phyloP scores from a whole-genome alignment of 2,329 filamentous ascomycete species.

The Aspergillus tamarii region DNA sequence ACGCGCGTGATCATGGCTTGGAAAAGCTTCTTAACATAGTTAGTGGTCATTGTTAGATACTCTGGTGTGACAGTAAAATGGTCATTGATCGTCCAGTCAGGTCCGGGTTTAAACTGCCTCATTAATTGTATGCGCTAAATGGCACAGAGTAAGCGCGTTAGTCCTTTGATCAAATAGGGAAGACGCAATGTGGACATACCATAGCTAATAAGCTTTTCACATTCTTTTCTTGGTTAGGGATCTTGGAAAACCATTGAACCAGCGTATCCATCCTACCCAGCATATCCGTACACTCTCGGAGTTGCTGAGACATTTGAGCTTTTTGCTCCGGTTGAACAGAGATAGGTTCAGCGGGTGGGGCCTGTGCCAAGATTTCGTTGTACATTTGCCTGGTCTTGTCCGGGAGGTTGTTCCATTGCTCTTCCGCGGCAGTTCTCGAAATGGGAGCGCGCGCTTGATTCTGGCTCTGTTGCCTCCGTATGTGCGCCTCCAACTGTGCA shows the following conservation, averaged over 20 bases:
- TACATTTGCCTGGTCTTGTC: conserved; percentile 44
- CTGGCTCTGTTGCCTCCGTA: conserved; percentile 40
- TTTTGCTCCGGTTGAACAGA: conserved; percentile 44
- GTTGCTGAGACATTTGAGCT: conserved; percentile 41
- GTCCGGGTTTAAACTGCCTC: conserved; percentile 47
- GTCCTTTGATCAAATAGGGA: background rate
- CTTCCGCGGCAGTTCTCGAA: conserved; percentile 39
- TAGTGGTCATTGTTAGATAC: conserved; percentile 40
- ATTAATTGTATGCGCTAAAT: conserved; percentile 48
- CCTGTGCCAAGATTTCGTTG: conserved; percentile 39
- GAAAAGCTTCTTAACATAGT: conserved; percentile 47
- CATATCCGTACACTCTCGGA: conserved; percentile 46
- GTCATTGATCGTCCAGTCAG: conserved; percentile 48
- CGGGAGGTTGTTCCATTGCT: conserved; percentile 44
- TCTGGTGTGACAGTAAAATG: conserved; percentile 49
- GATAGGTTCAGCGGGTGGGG: conserved; percentile 35
- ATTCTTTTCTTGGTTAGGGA: conserved; percentile 45
- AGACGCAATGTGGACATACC: conserved; percentile 28
- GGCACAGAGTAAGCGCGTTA: conserved; percentile 1
- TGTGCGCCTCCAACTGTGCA: conserved; percentile 38
- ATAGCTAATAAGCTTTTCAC: conserved; percentile 42
- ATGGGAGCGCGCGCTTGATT: conserved; percentile 35
- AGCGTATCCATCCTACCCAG: conserved; percentile 48
- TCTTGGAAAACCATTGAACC: conserved; percentile 43
- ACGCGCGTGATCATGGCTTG: conserved; percentile 40